Evolutionary conservation across 2,329 filamentous ascomycete species (phyloP), one percentile per base, ranked within the genome.

Genomic region (Paraphaeosphaeria minitans): DNA sequence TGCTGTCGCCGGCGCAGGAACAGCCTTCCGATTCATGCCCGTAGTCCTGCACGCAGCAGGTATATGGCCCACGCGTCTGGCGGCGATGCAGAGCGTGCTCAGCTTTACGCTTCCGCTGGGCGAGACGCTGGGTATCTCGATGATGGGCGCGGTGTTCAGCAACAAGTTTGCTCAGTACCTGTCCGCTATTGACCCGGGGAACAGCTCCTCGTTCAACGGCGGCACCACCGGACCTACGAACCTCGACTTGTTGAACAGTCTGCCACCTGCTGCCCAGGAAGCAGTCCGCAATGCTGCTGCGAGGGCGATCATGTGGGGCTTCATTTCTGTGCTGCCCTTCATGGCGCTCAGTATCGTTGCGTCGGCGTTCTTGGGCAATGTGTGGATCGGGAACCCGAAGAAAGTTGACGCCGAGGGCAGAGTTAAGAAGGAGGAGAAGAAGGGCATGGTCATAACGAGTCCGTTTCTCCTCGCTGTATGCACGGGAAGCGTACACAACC

Each of bases 71-170:
- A 73, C 80, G 4, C 76, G 82, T 29, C 83, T 89, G 13, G 82
- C 87, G 0, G 79, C 83, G 0, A 84, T 89, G 3, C 82, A 88
- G 56, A 85, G 83, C 0, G 70, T 90, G 10, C 81, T 88, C 72
- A 79, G 82, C 0, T 85, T 90, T 54, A 81, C 86, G 2, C 58
- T 84, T 16, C 85, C 86, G 0, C 83, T 91, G 24, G 88, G 89
- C 3, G 87, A 88, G 13, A 89, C 87, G 0, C 73, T 90, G 2
- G 84, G 84, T 0, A 78, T 90, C 47, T 88, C 87, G 0, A 81
- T 90, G 66, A 90, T 90, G 88, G 83, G 86, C 14, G 82, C 84
- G 9, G 87, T 90, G 1, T 90, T 90, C 72, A 89, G 89, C 68
- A 90, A 90, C 54, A 80, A 82, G 54, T 67, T 72, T 13, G 53